Percentiles rank a stretch among this genome's conserved stretches.
These are phyloP conservation scores for Auriscalpium orientale DNA, from an alignment of 768 basidiomycete species.

Conservation along the genomic window DNA sequence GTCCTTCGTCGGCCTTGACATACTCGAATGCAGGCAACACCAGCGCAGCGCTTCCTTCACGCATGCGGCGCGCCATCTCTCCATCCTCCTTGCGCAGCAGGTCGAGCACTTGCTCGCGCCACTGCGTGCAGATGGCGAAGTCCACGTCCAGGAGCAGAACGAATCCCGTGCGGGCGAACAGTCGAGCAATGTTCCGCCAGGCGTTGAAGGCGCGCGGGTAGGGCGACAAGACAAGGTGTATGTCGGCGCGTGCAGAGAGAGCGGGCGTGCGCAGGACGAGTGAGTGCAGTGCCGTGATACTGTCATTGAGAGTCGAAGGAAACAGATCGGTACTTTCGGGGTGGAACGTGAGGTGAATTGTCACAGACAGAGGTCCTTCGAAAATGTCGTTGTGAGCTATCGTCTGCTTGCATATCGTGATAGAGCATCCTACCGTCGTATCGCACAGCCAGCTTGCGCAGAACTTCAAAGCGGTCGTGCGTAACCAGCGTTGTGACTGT, in stretches of 20 bases:
- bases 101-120: conserved; percentile 46
- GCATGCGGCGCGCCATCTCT: conserved; percentile 37
- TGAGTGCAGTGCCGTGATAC: conserved; percentile 55
- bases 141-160: conserved; percentile 92
- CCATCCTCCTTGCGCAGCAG: conserved; percentile 4
- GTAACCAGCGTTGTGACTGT: conserved; percentile 85
- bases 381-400: not conserved
- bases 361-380: conserved; percentile 77
- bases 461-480: conserved; percentile 65
- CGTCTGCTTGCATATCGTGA: not conserved
- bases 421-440: conserved; percentile 52
- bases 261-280: conserved; percentile 60
- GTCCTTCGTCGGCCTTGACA: conserved; percentile 53
- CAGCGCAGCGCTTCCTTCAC: conserved; percentile 57
- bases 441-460: conserved; percentile 63
- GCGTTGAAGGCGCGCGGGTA: conserved; percentile 63
- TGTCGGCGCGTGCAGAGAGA: conserved; percentile 68
- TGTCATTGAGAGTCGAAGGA: conserved; percentile 23
- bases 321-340: conserved; percentile 31
- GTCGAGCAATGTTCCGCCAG: conserved; percentile 81
- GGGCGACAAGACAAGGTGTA: conserved; percentile 78
- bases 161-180: conserved; percentile 77
- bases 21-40: conserved; percentile 88
- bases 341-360: conserved; percentile 63
- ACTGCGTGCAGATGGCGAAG: conserved; percentile 79